These are phyloP conservation scores for Mycena albidolilacea DNA, from an alignment of 768 basidiomycete genomes.

Conservation along the genomic window DNA sequence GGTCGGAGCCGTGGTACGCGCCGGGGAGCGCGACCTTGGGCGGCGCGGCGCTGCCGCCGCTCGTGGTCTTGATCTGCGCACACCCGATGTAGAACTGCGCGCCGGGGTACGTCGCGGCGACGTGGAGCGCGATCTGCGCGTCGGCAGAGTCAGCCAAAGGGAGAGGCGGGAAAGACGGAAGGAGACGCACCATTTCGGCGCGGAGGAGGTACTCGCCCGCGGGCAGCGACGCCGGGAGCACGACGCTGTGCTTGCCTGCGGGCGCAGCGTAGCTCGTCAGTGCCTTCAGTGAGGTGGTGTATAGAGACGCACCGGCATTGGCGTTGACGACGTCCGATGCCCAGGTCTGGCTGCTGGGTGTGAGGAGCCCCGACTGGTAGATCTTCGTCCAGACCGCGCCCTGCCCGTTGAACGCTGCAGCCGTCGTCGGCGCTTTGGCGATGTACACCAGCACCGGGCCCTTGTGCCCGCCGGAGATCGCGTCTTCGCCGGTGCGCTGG, in stretches of 20 bases:
- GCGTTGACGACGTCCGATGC: constrained; percentile 67
- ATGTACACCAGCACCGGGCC: constrained; percentile 65
- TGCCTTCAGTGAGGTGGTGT: no score
- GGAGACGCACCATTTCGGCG: constrained; percentile 60
- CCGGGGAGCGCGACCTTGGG: constrained; percentile 66
- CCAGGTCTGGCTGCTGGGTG: constrained; percentile 57
- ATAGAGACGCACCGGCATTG: constrained; percentile 39
- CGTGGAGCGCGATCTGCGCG: constrained; percentile 45
- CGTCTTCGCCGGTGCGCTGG: constrained; percentile 67
- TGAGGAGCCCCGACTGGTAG: constrained; percentile 63
- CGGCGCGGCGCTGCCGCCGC: constrained; percentile 62
- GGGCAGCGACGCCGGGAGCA: constrained; percentile 62
- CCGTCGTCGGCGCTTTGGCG: constrained; percentile 64
- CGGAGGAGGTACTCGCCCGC: constrained; percentile 67
- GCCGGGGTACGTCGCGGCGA: constrained; percentile 53
- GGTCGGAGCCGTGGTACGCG: constrained; percentile 61
- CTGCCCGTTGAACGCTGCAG: constrained; percentile 61
- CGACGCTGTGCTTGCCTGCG: constrained; percentile 59
- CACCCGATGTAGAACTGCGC: constrained; percentile 68
- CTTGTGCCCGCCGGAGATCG: constrained; percentile 66
- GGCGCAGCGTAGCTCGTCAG: no score
- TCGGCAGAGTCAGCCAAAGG: no score
- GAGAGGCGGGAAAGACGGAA: constrained; percentile 22
- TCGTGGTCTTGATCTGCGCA: constrained; percentile 63
- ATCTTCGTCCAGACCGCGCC: constrained; percentile 71